Evolutionary conservation across 768 basidiomycete species (phyloP), one percentile per base, ranked within the genome.

Genomic region (Podaxis carcinomalis): DNA sequence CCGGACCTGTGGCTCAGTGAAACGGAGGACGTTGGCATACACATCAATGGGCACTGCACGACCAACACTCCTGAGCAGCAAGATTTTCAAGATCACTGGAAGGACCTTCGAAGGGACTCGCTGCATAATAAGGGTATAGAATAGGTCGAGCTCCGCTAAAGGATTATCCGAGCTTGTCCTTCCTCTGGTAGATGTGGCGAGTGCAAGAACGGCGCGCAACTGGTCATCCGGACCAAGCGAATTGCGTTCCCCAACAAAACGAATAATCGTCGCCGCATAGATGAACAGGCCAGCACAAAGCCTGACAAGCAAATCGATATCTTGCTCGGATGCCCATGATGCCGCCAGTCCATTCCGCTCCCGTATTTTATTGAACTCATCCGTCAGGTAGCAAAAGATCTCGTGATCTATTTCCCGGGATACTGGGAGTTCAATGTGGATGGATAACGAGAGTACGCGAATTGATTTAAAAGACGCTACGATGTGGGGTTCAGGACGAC

Each of bases 381-480:
- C 51, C 28, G 44, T 44, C 7, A 57, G 46, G 53, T 52, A 64
- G n/a, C 32, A 7, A 10, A 49, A 25, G 27, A 64, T 36, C 14
- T 61, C 59, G n/a, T 40, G 4, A 3, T 47, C 55, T 2, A 27
- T 35, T 4, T 64, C 55, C 27, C 56, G 51, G 7, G 40, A 56
- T 13, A 36, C 56, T 13, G 49, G 40, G 5, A 61, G 50, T 10
- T 50, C 27, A 5, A 56, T 11, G 11, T 21, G 35, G 4, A 14
- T 5, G 7, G 16, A 11, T 11, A 21, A 13, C 13, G 13, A 5
- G 4, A 14, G 19, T 14, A 57, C 35, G 21, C 10, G 2, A 0
- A 16, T 14, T 14, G 16, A 9, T 7, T 10, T 19, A 1, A 21
- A 14, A 4, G 50, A 51, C 2, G 53, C 7, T n/a, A 39, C 35